Conservation (phyloP, 805 yeast species). For the Kuraishia floccosa region DNA sequence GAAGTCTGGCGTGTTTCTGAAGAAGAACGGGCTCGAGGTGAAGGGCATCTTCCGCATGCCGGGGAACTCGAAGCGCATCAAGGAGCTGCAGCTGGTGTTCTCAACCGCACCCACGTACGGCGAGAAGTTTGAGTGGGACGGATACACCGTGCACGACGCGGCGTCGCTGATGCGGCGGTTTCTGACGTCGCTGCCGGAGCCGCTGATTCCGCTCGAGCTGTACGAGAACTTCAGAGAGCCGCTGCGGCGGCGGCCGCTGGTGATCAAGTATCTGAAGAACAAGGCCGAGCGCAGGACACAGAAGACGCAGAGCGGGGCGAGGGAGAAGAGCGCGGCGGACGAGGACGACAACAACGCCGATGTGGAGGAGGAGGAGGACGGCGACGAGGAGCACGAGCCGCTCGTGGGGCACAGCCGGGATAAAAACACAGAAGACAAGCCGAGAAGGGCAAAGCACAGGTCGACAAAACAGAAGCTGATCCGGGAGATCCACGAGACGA, state of each 20-base stretch:
- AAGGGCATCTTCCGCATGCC: conserved; percentile 93
- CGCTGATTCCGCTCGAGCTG: conserved; percentile 67
- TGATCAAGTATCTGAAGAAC: conserved; percentile 51
- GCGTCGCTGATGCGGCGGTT: conserved; percentile 83
- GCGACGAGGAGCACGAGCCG: neutral
- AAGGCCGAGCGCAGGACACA: conserved; percentile 16
- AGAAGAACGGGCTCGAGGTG: conserved; percentile 62
- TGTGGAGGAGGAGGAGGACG: conserved; percentile 3
- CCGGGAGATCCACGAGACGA: conserved; percentile 54
- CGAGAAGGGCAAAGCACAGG: neutral
- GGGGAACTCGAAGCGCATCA: conserved; percentile 81
- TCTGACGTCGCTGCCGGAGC: conserved; percentile 83
- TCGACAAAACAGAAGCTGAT: conserved; percentile 34
- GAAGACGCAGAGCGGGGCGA: neutral
- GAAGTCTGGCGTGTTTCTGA: conserved; percentile 80
- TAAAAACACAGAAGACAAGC: neutral
- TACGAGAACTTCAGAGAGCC: conserved; percentile 79
- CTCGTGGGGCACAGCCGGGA: neutral
- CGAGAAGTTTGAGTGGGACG: conserved; percentile 79
- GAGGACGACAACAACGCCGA: conserved; percentile 6
- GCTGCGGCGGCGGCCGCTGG: conserved; percentile 49
- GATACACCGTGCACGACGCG: conserved; percentile 93
- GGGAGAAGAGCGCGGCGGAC: neutral
- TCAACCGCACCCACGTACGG: conserved; percentile 88
- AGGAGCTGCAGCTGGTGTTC: conserved; percentile 74